Evolutionary conservation across 169 alveolate species (phyloP).

Genomic region (Plasmodium yoelii): DNA sequence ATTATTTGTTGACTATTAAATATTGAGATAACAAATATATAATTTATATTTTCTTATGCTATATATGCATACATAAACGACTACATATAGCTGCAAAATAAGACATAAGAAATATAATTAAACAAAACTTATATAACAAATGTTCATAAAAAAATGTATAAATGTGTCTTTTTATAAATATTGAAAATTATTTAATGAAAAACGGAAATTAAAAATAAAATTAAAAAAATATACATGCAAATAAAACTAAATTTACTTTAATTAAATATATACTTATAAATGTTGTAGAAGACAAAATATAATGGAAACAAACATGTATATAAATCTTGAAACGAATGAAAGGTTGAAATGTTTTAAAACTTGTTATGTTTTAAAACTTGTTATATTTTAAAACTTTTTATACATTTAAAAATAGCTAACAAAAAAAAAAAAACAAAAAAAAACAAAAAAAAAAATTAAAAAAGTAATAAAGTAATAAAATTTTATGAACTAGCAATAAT

Average conservation of each 20-base stretch:
- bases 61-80: too few relatives aligned
- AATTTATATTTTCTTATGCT: too few relatives aligned
- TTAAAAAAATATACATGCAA: not conserved
- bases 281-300: not conserved
- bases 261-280: not conserved
- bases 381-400: conserved; percentile 20
- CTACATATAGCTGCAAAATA: not conserved
- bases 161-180: conserved; percentile 2
- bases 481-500: conserved; percentile 6
- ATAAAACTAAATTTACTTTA: not conserved
- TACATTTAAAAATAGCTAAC: not conserved
- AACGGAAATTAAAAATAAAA: not conserved
- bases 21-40: not conserved
- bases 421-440: conserved; percentile 35
- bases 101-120: conserved; percentile 1
- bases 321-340: conserved; percentile 14
- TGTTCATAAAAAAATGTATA: not conserved
- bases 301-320: conserved; percentile 7
- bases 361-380: conserved; percentile 31
- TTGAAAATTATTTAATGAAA: conserved; percentile 12
- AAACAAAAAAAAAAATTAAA: too few relatives aligned
- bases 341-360: conserved; percentile 11
- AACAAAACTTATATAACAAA: conserved; percentile 5
- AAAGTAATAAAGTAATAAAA: not conserved
- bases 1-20: too few relatives aligned